Conservation (phyloP, 208 protist species). For the Leishmania guyanensis region DNA sequence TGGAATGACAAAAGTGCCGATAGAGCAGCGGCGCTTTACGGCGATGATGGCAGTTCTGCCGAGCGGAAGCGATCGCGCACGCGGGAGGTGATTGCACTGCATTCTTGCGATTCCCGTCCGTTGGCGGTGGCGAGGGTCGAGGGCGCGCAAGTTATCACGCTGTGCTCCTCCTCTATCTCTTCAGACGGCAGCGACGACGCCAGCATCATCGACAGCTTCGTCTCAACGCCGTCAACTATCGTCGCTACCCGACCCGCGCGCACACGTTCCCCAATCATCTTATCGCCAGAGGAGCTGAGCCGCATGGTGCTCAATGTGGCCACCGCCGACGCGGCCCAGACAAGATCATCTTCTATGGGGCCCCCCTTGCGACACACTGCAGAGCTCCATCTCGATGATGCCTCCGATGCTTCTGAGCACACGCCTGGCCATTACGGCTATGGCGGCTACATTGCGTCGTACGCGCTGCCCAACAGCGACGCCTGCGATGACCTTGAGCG, state of each 20-base stretch:
- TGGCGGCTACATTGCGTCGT: slow-evolving; percentile 14
- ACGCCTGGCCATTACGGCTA: not conserved
- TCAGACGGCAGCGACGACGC: not conserved
- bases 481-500: not conserved
- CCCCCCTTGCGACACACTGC: not conserved
- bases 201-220: not conserved
- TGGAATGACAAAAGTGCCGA: not conserved
- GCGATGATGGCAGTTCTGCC: not conserved
- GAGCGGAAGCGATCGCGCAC: not conserved
- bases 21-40: not conserved
- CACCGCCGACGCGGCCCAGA: not conserved
- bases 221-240: slow-evolving; percentile 19
- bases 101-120: not conserved
- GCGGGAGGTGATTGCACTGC: too few relatives aligned
- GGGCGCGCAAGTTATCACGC: not conserved
- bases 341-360: not conserved
- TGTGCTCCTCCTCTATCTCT: not conserved
- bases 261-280: slow-evolving; percentile 25
- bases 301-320: not conserved
- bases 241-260: not conserved
- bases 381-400: not conserved
- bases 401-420: not conserved
- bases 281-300: slow-evolving; percentile 21
- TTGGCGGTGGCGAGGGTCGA: not conserved
- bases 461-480: not conserved